Evolutionary conservation across 257 asterid species (phyloP), one percentile per base, ranked within the genome.

Genomic region (Catharanthus roseus): DNA sequence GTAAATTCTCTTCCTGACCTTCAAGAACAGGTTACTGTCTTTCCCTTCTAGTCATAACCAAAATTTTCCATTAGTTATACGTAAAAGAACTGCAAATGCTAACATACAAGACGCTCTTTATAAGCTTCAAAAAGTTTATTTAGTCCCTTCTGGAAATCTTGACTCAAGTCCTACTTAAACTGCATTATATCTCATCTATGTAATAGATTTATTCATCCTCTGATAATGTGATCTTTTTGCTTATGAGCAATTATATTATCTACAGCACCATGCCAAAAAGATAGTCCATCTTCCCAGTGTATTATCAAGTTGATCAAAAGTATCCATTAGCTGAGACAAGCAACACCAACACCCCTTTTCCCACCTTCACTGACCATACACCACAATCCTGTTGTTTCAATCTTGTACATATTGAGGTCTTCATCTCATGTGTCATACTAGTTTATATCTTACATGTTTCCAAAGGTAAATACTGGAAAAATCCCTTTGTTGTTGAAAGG

Each of bases 1-100:
- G 78, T 75, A 72, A 90, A 85, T 81, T 86, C 92, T 72, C 84
- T 86, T 81, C 89, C 98, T 45, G 96, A 87, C 74, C 86, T 88
- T 83, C 88, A 89, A 78, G 98, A 85, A 73, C 96, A 92, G 96
- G 98, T 89, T 72, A n/a, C 62, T 62, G 42, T 15, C 63, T 44
- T 29, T 67, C 65, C 71, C 28, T 74, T 70, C 50, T 47, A 64
- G 19, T 45, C n/a, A 29, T 51, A 53, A 51, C 51, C 44, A 36
- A 51, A 23, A 50, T 62, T 72, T 24, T 56, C 47, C 3, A 12
- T 56, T 29, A 24, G 41, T 16, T 57, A 38, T 26, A 24, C 19
- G 24, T 29, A 19, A 31, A 67, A 67, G 15, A 29, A 28, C 38
- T 67, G 12, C 54, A 49, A 67, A 21, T 31, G 47, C 28, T 67